Base-by-base conservation (phyloP, 306 rosid species). In the Malus sieversii region DNA sequence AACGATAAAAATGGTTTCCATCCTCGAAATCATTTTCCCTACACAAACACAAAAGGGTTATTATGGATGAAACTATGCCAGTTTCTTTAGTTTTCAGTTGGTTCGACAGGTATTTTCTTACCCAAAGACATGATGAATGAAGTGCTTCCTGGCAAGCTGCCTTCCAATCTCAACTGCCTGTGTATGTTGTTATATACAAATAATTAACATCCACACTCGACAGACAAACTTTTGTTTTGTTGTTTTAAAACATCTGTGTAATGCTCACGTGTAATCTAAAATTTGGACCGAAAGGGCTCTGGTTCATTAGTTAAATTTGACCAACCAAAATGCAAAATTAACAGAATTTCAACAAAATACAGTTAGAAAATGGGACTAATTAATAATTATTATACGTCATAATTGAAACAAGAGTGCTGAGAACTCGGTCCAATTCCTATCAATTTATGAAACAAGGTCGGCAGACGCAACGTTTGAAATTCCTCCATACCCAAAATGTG, bases 121-220 rank as follows among this genome's bases (percentile, higher is more conserved):
- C 99, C 99, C 98, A 76, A 89, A 92, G 67, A 92, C 97, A 55
- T 90, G 96, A 74, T 89, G 95, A 70, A 96, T 89, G 86, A 92
- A 96, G 77, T 87, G 93, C 86, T 82, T 96, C 78, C 58, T 85
- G 74, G 84, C 81, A 68, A 92, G 85, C 80, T 89, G 88, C 85
- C 84, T 87, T 75, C 98, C 99, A 10, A 90, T 80, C 68, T 88
- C 96, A 75, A 89, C 90, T 16, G 98, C 99, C 99, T 95, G 86
- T 65, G 66, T 62, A 40, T 65, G 66, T 73, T 70, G 60, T 14
- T 15, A 22, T 80, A 82, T 45, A 70, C 42, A 79, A 77, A 38
- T 66, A 3, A 66, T 78, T 68, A 65, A 20, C 25, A 6, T 67
- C 40, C 52, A 44, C 33, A 45, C 25, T 32, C 5, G 35, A 60